Evolutionary conservation across 2,329 filamentous ascomycete genomes (phyloP), one percentile per base, ranked within the genome.

Genomic region (Lecanoromycetidae sp.): DNA sequence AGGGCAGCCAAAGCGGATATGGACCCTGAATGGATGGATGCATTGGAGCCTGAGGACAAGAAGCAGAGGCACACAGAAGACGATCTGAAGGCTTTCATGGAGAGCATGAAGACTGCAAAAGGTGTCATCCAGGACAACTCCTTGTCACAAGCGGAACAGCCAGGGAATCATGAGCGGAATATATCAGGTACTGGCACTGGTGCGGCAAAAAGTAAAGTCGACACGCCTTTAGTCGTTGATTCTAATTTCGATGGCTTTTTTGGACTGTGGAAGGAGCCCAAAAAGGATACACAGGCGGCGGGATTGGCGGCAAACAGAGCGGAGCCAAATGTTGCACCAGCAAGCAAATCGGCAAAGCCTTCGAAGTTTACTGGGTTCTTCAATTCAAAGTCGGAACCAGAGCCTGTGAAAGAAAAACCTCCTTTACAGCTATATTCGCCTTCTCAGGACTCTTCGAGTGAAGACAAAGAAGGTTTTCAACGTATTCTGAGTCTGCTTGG

Each of bases 61-160:
- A 69, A 75, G 29, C 77, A 82, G 57, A 76, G 74, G 4, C 84
- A 86, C 57, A 94, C 87, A 1, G 82, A 86, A 58, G 87, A 93
- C 59, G 88, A 95, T 55, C 93, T 95, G 63, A 82, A 93, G 66
- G 85, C 85, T 56, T 95, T 90, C 79, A 94, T 94, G 73, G 86
- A 93, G 57, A 76, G 75, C 54, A 93, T 93, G 87, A 90, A 84
- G 63, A 80, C 79, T 32, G 74, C 77, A 52, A 77, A 72, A 30
- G 46, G 46, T 9, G 29, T 48, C 40, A 38, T 63, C 42, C 54
- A 58, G n/a, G 54, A 57, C 23, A 53, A 54, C 35, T 46, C 58
- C 30, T 55, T 66, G 39, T 53, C 62, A 4, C 53, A 57, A 8
- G 63, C 63, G 41, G 66, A 72, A 49, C 71, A 71, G 57, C 34